A percentile compares a stretch with the other conserved stretches of the same genome.
phyloP scores from a whole-genome alignment of 2,329 filamentous ascomycete species.

The Westerdykella ornata region DNA sequence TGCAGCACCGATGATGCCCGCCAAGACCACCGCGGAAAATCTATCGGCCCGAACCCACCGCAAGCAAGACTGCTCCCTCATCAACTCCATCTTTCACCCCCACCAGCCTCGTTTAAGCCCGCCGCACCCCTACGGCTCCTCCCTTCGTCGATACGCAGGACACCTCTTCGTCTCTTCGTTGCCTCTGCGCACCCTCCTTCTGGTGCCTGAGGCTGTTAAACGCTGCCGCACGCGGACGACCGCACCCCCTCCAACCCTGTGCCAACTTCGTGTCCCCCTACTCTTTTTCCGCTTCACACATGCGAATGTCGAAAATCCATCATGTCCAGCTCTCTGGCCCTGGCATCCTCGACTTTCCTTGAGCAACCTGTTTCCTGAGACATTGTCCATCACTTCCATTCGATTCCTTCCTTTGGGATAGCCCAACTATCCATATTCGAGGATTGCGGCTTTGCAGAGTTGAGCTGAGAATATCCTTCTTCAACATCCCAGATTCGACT shows the following conservation, averaged over 20 bases:
- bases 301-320: conserved; percentile 44
- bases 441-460: conserved; percentile 16
- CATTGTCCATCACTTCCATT: conserved; percentile 21
- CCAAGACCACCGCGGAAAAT: neutral
- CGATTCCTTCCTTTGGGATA: conserved; percentile 26
- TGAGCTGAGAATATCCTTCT: conserved; percentile 16
- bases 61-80: conserved; percentile 5
- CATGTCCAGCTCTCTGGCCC: conserved; percentile 45
- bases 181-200: conserved; percentile 8
- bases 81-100: conserved; percentile 3
- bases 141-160: conserved; percentile 1
- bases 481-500: conserved; percentile 6
- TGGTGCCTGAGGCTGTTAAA: conserved; percentile 7
- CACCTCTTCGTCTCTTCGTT: neutral
- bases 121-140: neutral
- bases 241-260: conserved; percentile 1
- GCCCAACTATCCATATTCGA: conserved; percentile 11
- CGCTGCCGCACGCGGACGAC: neutral
- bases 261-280: conserved; percentile 11
- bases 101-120: conserved; percentile 3
- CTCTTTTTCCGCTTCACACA: conserved; percentile 2
- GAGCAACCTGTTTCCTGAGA: conserved; percentile 45
- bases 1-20: conserved; percentile 2
- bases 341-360: conserved; percentile 47
- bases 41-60: neutral